Evolutionary conservation across 2,329 filamentous ascomycete genomes (phyloP), one percentile per base, ranked within the genome.

Genomic region (Trichoderma endophyticum): DNA sequence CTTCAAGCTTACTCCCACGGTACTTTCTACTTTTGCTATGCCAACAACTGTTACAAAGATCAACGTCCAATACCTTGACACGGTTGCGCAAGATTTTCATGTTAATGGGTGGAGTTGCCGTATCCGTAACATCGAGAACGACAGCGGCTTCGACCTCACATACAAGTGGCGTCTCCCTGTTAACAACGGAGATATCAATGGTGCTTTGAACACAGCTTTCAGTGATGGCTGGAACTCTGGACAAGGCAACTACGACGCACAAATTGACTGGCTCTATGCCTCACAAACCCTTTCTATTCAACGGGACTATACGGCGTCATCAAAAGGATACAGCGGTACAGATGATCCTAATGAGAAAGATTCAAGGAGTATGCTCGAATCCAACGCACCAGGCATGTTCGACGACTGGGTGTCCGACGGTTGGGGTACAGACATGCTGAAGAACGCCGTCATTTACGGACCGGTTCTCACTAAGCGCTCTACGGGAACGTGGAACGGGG

Each of bases 21-120:
- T 69, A 1, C 66, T 69, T 18, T 69, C 66, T 4, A 34, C 66
- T 5, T 69, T 69, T 61, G 56, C 66, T 12, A 69, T 69, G 66
- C 66, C 66, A 12, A 69, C 66, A 34, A 69, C 66, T 7, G 56
- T 69, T 7, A 69, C 66, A 11, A 69, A 69, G 66, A 69, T 69
- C 56, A 69, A 69, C 14, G 66, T 69, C 3, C 66, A 69, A 11
- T 69, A 69, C 18, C 57, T 69, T 24, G 66, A 69, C 15, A 69
- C 66, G n/a, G 18, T 26, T 30, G 15, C 56, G 9, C 56, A 69
- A 21, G 66, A 69, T n/a, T 15, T 69, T 26, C 18, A 69, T 24
- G 59, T 51, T 28, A 69, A 69, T 21, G 66, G 66, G 1, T 69
- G 66, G 66, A 69, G 66, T n/a, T 69, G 66, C 36, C 66, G 66